A percentile compares a stretch with the other conserved stretches of the same genome.
These are phyloP conservation scores for Hippophae gyantsensis DNA, from an alignment of 306 rosid genomes.

Conservation along the genomic window DNA sequence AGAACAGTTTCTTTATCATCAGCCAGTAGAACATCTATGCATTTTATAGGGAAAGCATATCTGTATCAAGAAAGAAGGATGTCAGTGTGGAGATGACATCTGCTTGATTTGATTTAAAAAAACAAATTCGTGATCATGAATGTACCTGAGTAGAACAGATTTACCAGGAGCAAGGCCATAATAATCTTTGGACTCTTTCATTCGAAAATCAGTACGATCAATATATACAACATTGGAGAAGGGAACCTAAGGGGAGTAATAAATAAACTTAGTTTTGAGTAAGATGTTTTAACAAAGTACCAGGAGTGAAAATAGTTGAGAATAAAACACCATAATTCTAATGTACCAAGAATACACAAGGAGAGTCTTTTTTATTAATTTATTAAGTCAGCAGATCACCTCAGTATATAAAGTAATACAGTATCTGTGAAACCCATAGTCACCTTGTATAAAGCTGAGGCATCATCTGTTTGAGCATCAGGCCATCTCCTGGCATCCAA, in stretches of 20 bases:
- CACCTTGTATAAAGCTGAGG: conserved; percentile 80
- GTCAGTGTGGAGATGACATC: conserved; percentile 4
- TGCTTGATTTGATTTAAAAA: conserved; percentile 1
- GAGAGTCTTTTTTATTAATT: neutral
- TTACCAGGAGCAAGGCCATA: conserved; percentile 98
- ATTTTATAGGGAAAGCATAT: conserved; percentile 90
- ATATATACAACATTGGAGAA: conserved; percentile 78
- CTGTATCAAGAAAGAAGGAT: conserved; percentile 30
- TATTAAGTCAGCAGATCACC: neutral
- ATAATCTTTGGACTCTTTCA: conserved; percentile 88
- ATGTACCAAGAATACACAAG: too few species aligned
- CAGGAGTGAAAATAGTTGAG: too few species aligned
- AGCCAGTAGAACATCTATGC: conserved; percentile 74
- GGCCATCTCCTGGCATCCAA: conserved; percentile 90
- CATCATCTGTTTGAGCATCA: conserved; percentile 67
- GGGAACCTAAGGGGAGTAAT: conserved; percentile 42
- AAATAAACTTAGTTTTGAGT: neutral
- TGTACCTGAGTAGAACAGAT: conserved; percentile 81
- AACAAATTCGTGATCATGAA: conserved; percentile 6
- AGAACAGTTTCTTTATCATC: conserved; percentile 76
- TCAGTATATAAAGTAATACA: neutral
- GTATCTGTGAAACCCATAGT: conserved; percentile 9
- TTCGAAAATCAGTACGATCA: conserved; percentile 80
- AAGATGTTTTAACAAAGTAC: neutral
- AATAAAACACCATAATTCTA: too few species aligned